Evolutionary conservation across 2,329 filamentous ascomycete species (phyloP).

Genomic region (Aspergillus uvarum): DNA sequence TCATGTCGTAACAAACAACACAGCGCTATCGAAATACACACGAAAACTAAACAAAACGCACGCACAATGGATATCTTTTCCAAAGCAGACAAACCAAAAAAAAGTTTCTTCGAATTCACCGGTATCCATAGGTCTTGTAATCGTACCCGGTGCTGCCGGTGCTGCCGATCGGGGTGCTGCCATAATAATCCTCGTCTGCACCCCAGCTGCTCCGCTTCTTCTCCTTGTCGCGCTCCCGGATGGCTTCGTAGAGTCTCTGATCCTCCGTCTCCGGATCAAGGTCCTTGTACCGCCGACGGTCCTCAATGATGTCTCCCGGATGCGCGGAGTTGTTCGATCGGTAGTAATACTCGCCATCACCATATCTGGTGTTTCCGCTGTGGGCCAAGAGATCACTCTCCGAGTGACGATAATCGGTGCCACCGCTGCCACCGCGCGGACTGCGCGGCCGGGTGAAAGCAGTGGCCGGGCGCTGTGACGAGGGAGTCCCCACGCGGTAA

Average conservation of each 20-base stretch:
- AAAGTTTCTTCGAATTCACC: constrained; percentile 13
- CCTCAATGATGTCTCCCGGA: constrained; percentile 26
- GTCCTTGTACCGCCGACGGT: constrained; percentile 30
- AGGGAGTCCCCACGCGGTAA: constrained; percentile 21
- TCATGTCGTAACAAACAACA: constrained; percentile 4
- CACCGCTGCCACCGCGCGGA: constrained; percentile 26
- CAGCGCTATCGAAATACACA: not conserved
- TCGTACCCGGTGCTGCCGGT: constrained; percentile 24
- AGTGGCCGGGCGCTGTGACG: constrained; percentile 15
- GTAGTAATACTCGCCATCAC: constrained; percentile 27
- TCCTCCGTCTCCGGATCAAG: constrained; percentile 27
- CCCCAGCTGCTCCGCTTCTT: constrained; percentile 30
- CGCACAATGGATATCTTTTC: constrained; percentile 2
- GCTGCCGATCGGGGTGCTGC: constrained; percentile 32
- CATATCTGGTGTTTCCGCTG: constrained; percentile 23
- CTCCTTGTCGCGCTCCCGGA: constrained; percentile 31
- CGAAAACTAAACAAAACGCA: not conserved
- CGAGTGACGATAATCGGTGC: constrained; percentile 36
- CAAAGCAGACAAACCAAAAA: not conserved
- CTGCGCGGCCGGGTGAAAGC: constrained; percentile 29
- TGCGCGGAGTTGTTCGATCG: constrained; percentile 23
- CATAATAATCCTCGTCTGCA: constrained; percentile 43
- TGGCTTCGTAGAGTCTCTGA: constrained; percentile 24
- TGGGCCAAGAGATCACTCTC: constrained; percentile 34
- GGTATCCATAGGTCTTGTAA: constrained; percentile 30